A percentile compares a stretch with the other conserved stretches of the same genome.
These are phyloP conservation scores for Trypanosoma scelopori DNA, from an alignment of 208 protist species.

Conservation along the genomic window DNA sequence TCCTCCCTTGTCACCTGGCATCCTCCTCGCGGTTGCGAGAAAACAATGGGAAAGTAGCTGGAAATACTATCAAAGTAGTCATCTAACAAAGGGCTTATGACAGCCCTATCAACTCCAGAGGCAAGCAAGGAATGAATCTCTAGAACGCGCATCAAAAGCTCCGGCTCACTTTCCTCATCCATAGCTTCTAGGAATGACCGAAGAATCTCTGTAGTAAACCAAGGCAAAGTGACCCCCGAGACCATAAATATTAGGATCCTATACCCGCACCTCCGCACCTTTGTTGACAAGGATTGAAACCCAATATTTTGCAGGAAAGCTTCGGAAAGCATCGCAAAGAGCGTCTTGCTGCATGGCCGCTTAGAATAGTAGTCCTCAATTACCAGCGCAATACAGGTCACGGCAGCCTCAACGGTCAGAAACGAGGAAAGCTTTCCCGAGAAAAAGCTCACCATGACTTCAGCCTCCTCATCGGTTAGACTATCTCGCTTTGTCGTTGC, in stretches of 20 bases:
- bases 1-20: slow-evolving; percentile 69
- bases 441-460: slow-evolving; percentile 56
- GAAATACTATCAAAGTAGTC: slow-evolving; percentile 80
- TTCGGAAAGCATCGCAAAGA: slow-evolving; percentile 25
- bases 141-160: slow-evolving; percentile 58
- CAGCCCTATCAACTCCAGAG: slow-evolving; percentile 13
- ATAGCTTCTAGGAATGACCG: slow-evolving; percentile 45
- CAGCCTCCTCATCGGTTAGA: slow-evolving; percentile 36
- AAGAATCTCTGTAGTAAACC: slow-evolving; percentile 33
- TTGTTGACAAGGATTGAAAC: slow-evolving; percentile 26
- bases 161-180: slow-evolving; percentile 78
- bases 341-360: slow-evolving; percentile 6
- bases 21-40: slow-evolving; percentile 57
- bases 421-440: slow-evolving; percentile 41
- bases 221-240: slow-evolving; percentile 16
- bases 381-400: slow-evolving; percentile 40
- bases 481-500: slow-evolving; percentile 30
- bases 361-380: slow-evolving; percentile 29
- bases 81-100: slow-evolving; percentile 35
- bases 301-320: slow-evolving; percentile 27
- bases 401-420: slow-evolving; percentile 31
- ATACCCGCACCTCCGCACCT: slow-evolving; percentile 19
- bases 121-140: slow-evolving; percentile 38
- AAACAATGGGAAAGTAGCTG: slow-evolving; percentile 86
- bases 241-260: slow-evolving; percentile 33